Base-by-base conservation (phyloP, 2,329 filamentous ascomycete species). In the Trichothecium roseum region DNA sequence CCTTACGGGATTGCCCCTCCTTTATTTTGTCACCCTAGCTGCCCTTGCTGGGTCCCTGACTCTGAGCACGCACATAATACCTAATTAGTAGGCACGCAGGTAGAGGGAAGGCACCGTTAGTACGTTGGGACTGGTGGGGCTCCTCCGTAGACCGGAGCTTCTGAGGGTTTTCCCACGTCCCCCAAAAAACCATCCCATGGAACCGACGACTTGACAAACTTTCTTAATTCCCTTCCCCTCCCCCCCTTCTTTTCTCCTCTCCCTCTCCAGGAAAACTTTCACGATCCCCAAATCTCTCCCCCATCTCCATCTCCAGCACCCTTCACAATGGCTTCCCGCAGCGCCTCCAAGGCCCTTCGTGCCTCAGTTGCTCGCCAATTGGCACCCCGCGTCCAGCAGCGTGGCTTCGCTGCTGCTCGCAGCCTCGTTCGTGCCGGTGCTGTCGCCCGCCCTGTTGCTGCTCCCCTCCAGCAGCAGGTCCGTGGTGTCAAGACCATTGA, bases 401-500 rank as follows among this genome's bases (percentile, higher is more conserved):
- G 76, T 57, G 72, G 74, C 44, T 76, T 79, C 52, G 64, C 75
- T 45, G 69, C 70, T 53, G 74, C 73, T 49, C 62, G 74, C 51
- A 69, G 64, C 55, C 62, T 69, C 42, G 67, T 69, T 44, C 62
- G 72, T 46, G 66, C 67, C 43, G 64, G 69, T 49, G 68, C 71
- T 46, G 62, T 69, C 50, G 63, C 68, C 47, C 64, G 69, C 45
- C 67, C 64, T 48, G 60, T 67, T 33, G 59, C 64, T 49, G 65
- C 60, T 42, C 57, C 62, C 46, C 55, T 56, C 38, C 71, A 78
- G 61, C 81, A 86, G 71, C 81, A 86, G 72, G 69, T 74, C 48
- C 82, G 91, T 59, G 91, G 91, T 63, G 68, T 94, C 58, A 96
- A 98, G 85, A 95, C 89, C 52, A 89, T 98, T 65, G 88, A 96